Conservation (phyloP, 164 flowering plant genomes). For the Nymphaea thermarum region DNA sequence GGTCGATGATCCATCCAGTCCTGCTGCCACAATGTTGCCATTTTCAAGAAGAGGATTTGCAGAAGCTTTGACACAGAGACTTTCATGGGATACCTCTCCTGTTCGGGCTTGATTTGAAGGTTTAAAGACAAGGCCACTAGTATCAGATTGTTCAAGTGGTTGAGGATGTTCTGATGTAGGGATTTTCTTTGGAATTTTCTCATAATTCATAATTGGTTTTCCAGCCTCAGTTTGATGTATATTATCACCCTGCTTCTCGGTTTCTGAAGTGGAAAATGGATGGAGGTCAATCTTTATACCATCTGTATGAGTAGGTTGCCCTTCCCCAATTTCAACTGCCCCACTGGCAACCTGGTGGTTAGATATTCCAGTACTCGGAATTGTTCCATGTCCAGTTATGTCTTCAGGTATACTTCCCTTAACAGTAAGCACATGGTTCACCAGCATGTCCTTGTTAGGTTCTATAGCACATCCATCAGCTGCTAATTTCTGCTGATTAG, state of each 20-base stretch:
- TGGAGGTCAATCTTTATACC: constrained; percentile 7
- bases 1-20: constrained; percentile 2
- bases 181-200: not conserved
- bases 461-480: constrained; percentile 25
- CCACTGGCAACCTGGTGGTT: constrained; percentile 8
- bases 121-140: constrained; percentile 9
- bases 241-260: not conserved
- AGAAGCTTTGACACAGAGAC: constrained; percentile 16
- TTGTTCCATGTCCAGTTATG: constrained; percentile 13
- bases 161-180: not conserved
- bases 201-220: not conserved
- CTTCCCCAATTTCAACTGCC: constrained; percentile 9
- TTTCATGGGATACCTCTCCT: constrained; percentile 7
- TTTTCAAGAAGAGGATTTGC: constrained; percentile 10
- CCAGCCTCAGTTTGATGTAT: not conserved
- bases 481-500: constrained; percentile 24
- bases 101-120: constrained; percentile 13
- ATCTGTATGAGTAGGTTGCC: constrained; percentile 3
- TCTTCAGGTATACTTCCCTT: constrained; percentile 8
- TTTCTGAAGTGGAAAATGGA: not conserved
- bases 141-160: constrained; percentile 4
- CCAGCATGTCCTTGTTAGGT: not conserved
- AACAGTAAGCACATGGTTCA: constrained; percentile 14
- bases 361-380: constrained; percentile 13
- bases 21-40: constrained; percentile 1